Base-by-base conservation (phyloP, 306 rosid species). In the Cicer pinnatifidum region DNA sequence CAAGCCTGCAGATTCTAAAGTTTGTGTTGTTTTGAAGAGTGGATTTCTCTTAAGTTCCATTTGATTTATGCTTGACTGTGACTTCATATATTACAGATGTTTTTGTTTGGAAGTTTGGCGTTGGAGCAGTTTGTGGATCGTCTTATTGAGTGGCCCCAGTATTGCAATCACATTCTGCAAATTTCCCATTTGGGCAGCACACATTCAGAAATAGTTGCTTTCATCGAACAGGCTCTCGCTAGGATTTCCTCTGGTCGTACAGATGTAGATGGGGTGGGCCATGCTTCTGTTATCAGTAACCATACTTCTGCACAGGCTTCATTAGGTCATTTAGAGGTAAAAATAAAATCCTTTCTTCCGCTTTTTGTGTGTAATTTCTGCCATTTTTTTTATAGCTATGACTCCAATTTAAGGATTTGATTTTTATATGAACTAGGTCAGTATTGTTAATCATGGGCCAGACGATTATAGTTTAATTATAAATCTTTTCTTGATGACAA, bases 51-150 rank as follows among this genome's bases (percentile, higher is more conserved):
- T 8, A 53, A 8, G 16, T 47, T 78, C 72, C 39, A 6, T 72
- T 40, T 48, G 60, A 75, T 71, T 45, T 13, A 12, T 44, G 15
- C 33, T 74, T 90, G 57, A 85, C 63, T 35, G 53, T 40, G 45
- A 45, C 16, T 80, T 72, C 3, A 15, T 72, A 8, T 86, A 86
- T 70, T 71, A n/a, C 91, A 95, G 99, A 95, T 95, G 99, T 95
- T 90, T 87, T 76, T 88, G 67, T 95, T 95, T 63, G 99, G 99
- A 67, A 90, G 89, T 43, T 77, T 86, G 85, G 99, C 99, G 66
- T 75, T 95, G 88, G 97, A 95, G 87, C 97, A 95, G 84, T 95
- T 95, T 85, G 93, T 90, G 82, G 99, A 92, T 77, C 97, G 99
- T 65, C 84, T 95, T 71, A 86, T 87, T 72, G 99, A 92, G 85